phyloP scores from a whole-genome alignment of 169 alveolate genomes.

The Eimeria maxima region DNA sequence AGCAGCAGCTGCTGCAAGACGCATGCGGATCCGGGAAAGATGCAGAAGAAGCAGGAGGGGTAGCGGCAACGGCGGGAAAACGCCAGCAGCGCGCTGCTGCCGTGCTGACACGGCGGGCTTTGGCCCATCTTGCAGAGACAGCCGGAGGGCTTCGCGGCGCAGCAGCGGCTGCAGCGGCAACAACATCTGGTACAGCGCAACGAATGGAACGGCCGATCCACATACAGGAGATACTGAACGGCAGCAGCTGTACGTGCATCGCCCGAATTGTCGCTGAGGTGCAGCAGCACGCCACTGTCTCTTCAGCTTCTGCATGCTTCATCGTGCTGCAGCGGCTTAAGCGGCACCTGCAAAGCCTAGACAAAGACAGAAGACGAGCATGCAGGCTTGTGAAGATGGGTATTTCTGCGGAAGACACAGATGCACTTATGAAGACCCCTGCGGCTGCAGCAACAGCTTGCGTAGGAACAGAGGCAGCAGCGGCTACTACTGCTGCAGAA shows the following conservation, averaged over 20 bases:
- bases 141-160: slow-evolving; percentile 71
- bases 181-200: neutral
- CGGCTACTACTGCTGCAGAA: slow-evolving; percentile 67
- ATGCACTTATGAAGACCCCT: neutral
- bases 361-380: neutral
- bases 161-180: slow-evolving; percentile 7
- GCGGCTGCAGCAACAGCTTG: neutral
- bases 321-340: slow-evolving; percentile 75
- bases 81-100: neutral
- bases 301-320: slow-evolving; percentile 52
- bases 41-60: neutral
- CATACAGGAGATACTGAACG: neutral
- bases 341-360: slow-evolving; percentile 69
- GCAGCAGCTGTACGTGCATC: neutral
- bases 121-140: slow-evolving; percentile 44
- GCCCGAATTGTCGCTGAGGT: slow-evolving; percentile 51
- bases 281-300: slow-evolving; percentile 80
- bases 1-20: slow-evolving; percentile 57
- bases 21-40: neutral
- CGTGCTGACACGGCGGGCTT: neutral
- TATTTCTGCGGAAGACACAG: neutral
- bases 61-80: slow-evolving; percentile 21
- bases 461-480: slow-evolving; percentile 13
- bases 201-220: no score
- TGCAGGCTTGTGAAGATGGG: slow-evolving; percentile 38